Percentiles rank a stretch among this genome's conserved stretches.
These are phyloP conservation scores for Botryosphaeria dothidea DNA, from an alignment of 2,329 filamentous ascomycete species.

Conservation along the genomic window DNA sequence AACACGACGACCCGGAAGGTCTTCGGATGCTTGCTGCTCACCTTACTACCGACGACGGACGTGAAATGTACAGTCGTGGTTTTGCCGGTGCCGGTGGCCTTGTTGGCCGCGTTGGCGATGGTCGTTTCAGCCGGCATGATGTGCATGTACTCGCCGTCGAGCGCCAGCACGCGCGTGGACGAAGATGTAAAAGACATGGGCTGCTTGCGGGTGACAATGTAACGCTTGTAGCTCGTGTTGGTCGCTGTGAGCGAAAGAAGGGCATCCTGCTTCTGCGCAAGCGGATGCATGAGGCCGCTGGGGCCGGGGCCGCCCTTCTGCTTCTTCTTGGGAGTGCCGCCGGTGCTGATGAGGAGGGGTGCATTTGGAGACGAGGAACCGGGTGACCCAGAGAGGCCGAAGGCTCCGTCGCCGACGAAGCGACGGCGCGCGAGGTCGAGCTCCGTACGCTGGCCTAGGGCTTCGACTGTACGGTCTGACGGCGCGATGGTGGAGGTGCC, in stretches of 20 bases:
- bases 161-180: conserved; percentile 73
- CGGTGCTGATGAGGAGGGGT: conserved; percentile 58
- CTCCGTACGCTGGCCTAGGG: conserved; percentile 72
- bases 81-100: conserved; percentile 61
- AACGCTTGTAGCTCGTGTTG: conserved; percentile 64
- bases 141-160: conserved; percentile 85
- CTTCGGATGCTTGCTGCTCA: conserved; percentile 75
- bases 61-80: conserved; percentile 81
- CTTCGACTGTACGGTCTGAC: conserved; percentile 75
- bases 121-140: conserved; percentile 65
- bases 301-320: conserved; percentile 57
- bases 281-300: conserved; percentile 61
- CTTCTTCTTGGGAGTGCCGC: conserved; percentile 50
- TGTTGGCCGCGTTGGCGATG: conserved; percentile 48
- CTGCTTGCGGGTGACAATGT: conserved; percentile 79
- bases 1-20: conserved; percentile 81
- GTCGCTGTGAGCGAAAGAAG: conserved; percentile 43
- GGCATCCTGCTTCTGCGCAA: conserved; percentile 62
- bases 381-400: conserved; percentile 69
- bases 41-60: conserved; percentile 79
- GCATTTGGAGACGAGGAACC: conserved; percentile 70
- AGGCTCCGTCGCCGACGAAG: conserved; percentile 72
- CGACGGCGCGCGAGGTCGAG: conserved; percentile 74
- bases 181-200: conserved; percentile 77
- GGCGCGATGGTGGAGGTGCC: conserved; percentile 74